These are phyloP conservation scores for Phytophthora pistaciae DNA, from an alignment of 352 stramenopile species.

Conservation along the genomic window DNA sequence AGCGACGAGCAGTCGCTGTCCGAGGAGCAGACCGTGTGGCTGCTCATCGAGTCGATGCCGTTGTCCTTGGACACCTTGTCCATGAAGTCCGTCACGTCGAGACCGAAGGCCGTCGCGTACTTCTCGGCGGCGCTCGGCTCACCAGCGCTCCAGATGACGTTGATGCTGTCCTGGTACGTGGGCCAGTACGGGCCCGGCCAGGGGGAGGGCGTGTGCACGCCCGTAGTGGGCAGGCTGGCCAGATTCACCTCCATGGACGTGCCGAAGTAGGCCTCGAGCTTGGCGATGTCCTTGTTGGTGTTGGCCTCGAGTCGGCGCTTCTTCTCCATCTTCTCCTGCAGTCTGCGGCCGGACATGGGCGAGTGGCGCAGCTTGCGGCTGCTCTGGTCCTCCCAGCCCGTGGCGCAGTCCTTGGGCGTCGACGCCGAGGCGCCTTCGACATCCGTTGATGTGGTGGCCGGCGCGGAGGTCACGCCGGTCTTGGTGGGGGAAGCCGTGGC, in stretches of 20 bases:
- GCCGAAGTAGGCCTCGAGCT: slow-evolving; percentile 35
- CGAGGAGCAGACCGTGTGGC: slow-evolving; percentile 28
- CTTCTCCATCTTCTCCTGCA: slow-evolving; percentile 21
- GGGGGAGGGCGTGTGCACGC: slow-evolving; percentile 23
- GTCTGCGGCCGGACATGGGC: slow-evolving; percentile 22
- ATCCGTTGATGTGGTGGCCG: slow-evolving; percentile 8
- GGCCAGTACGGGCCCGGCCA: slow-evolving; percentile 74
- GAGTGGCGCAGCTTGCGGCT: slow-evolving; percentile 31
- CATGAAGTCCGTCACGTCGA: slow-evolving; percentile 47
- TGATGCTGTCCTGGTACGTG: slow-evolving; percentile 76
- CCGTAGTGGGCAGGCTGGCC: slow-evolving; percentile 32
- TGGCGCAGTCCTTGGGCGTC: slow-evolving; percentile 19
- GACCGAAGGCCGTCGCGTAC: slow-evolving; percentile 57
- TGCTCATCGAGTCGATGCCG: slow-evolving; percentile 41
- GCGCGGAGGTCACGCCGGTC: slow-evolving; percentile 11
- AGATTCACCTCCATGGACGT: slow-evolving; percentile 35
- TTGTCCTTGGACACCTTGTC: slow-evolving; percentile 43
- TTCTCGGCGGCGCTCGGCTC: slow-evolving; percentile 47
- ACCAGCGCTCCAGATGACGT: slow-evolving; percentile 35
- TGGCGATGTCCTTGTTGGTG: slow-evolving; percentile 34
- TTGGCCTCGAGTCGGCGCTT: slow-evolving; percentile 31
- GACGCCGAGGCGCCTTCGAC: slow-evolving; percentile 1
- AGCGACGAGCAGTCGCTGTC: slow-evolving; percentile 32
- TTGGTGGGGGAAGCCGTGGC: slow-evolving; percentile 4
- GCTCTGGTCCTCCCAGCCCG: slow-evolving; percentile 22